Percentiles rank a stretch among this genome's conserved stretches.
Evolutionary conservation across 2,329 filamentous ascomycete genomes (phyloP).

Genomic region (Leptographium procerum): DNA sequence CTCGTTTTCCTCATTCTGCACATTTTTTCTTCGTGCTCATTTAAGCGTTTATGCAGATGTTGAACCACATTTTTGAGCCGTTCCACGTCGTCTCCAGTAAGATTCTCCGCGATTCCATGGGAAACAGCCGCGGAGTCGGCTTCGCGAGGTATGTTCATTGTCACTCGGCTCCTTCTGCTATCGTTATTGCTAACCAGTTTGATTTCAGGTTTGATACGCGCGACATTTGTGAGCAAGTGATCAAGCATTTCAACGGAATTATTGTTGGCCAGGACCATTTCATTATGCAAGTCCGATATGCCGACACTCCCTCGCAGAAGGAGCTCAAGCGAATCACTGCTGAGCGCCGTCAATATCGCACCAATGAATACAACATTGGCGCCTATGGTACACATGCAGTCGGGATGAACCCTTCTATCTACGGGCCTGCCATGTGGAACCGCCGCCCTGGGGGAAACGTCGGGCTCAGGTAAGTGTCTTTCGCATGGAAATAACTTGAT

Average conservation of each 20-base stretch:
- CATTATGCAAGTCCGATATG: conserved; percentile 87
- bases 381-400: conserved; percentile 54
- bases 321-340: conserved; percentile 92
- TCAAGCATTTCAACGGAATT: conserved; percentile 74
- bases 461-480: conserved; percentile 14
- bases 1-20: not conserved
- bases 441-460: conserved; percentile 16
- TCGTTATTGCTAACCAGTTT: conserved; percentile 13
- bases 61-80: conserved; percentile 66
- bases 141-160: conserved; percentile 71
- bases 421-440: conserved; percentile 27
- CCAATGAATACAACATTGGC: conserved; percentile 82
- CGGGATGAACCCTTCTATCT: conserved; percentile 40
- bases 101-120: conserved; percentile 84
- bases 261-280: conserved; percentile 66
- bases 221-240: conserved; percentile 81
- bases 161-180: not conserved
- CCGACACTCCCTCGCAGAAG: conserved; percentile 94
- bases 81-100: conserved; percentile 86
- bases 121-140: conserved; percentile 90
- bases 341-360: conserved; percentile 88
- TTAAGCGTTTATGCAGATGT: conserved; percentile 37
- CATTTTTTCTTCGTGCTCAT: not conserved
- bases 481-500: not conserved
- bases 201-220: conserved; percentile 74